Conservation (phyloP, 495 filamentous ascomycete genomes). For the Stereocaulon alpinum region DNA sequence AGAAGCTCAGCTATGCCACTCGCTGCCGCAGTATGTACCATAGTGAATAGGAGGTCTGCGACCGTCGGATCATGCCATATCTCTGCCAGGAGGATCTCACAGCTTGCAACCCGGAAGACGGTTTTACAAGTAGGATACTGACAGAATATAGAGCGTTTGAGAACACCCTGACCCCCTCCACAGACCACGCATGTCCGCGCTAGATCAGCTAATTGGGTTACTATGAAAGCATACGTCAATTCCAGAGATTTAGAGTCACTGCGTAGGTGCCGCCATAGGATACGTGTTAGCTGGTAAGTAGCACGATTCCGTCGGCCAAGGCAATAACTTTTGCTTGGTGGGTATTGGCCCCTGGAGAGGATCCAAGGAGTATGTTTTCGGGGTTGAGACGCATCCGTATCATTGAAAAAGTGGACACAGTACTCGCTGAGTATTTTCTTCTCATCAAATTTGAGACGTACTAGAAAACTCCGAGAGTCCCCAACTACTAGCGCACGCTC, state of each 20-base stretch:
- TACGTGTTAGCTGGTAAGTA: conserved; percentile 1
- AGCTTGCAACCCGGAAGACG: neutral
- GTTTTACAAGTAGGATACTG: neutral
- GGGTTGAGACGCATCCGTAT: neutral
- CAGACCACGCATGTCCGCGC: conserved; percentile 1
- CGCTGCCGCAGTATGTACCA: neutral
- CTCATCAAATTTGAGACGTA: neutral
- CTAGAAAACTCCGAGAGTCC: neutral
- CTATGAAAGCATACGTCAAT: neutral
- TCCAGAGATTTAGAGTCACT: neutral
- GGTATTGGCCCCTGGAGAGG: neutral
- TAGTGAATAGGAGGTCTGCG: neutral
- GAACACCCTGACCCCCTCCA: neutral
- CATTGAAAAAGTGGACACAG: conserved; percentile 4
- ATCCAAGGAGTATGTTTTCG: neutral
- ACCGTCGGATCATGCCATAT: neutral
- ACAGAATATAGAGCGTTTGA: conserved; percentile 2
- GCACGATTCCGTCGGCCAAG: neutral
- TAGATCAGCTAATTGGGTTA: neutral
- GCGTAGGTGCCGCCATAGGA: neutral
- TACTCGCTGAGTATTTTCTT: neutral
- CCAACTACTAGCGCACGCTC: neutral
- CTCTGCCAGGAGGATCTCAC: neutral
- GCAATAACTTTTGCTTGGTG: neutral
- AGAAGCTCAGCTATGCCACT: neutral